Conservation (phyloP, 2,329 filamentous ascomycete species). For the Fusarium tanahbumbuense region DNA sequence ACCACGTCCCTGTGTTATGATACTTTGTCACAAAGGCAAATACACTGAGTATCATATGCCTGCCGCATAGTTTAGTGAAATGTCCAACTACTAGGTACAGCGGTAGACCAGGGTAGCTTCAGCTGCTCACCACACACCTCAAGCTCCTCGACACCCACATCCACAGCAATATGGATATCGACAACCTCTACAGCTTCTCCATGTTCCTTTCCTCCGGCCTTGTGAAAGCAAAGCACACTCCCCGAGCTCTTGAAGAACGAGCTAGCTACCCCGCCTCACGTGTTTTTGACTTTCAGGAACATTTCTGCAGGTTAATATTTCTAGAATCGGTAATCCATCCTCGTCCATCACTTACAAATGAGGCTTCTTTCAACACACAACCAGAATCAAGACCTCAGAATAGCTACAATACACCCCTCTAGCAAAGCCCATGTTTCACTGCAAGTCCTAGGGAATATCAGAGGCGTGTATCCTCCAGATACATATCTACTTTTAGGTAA, state of each 20-base stretch:
- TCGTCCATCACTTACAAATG: not conserved
- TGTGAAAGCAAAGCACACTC: conserved; percentile 14
- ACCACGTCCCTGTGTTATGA: not conserved
- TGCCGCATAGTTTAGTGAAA: conserved; percentile 7
- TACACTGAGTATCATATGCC: not conserved
- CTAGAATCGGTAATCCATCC: too few species aligned
- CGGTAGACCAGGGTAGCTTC: conserved; percentile 13
- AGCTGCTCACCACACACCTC: conserved; percentile 12
- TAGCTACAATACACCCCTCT: conserved; percentile 1
- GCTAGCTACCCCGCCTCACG: conserved; percentile 32
- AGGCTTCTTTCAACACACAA: not conserved
- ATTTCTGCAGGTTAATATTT: too few species aligned
- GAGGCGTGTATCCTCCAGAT: conserved; percentile 8
- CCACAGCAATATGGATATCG: not conserved
- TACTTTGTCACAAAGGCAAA: not conserved
- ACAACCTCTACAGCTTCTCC: conserved; percentile 6
- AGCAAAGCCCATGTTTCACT: conserved; percentile 22
- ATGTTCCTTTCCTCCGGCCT: conserved; percentile 27
- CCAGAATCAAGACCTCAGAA: not conserved
- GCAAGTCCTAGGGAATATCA: conserved; percentile 1
- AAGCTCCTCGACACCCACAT: conserved; percentile 7
- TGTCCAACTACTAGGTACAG: not conserved
- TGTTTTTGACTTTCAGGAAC: conserved; percentile 10
- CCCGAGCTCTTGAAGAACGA: conserved; percentile 11
- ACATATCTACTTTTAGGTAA: conserved; percentile 11